Percentiles rank a stretch among this genome's conserved stretches.
phyloP scores from a whole-genome alignment of 495 filamentous ascomycete species.

The Trichoderma parareesei region DNA sequence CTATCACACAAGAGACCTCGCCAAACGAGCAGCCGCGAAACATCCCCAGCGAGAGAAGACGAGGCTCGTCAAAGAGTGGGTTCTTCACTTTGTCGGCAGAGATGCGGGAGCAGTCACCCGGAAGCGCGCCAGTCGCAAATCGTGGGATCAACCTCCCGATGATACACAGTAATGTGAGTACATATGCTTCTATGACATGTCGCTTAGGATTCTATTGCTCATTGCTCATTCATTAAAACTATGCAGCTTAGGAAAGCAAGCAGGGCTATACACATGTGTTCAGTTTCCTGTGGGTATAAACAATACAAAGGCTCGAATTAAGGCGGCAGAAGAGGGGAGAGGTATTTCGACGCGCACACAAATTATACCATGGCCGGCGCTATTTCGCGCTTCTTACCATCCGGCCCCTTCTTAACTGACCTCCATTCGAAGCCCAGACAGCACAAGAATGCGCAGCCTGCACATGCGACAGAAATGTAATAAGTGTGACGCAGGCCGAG shows the following conservation, averaged over 20 bases:
- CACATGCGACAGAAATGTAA: slow-evolving; percentile 36
- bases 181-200: neutral
- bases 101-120: slow-evolving; percentile 10
- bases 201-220: too few species aligned
- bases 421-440: slow-evolving; percentile 36
- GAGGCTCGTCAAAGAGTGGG: slow-evolving; percentile 64
- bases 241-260: neutral
- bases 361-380: neutral
- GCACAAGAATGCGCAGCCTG: slow-evolving; percentile 29
- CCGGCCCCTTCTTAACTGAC: slow-evolving; percentile 31
- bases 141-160: slow-evolving; percentile 14
- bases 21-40: slow-evolving; percentile 14
- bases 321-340: neutral
- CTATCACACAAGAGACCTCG: slow-evolving; percentile 31
- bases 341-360: neutral
- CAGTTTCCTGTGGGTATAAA: neutral
- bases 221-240: neutral
- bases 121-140: neutral
- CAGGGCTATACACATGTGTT: too few species aligned
- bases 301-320: neutral
- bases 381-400: slow-evolving; percentile 10
- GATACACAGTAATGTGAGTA: slow-evolving; percentile 11
- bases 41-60: slow-evolving; percentile 55
- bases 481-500: slow-evolving; percentile 34
- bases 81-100: slow-evolving; percentile 57